phyloP scores from a whole-genome alignment of 805 yeast genomes.

The Saccharomycopsis selenospora region DNA sequence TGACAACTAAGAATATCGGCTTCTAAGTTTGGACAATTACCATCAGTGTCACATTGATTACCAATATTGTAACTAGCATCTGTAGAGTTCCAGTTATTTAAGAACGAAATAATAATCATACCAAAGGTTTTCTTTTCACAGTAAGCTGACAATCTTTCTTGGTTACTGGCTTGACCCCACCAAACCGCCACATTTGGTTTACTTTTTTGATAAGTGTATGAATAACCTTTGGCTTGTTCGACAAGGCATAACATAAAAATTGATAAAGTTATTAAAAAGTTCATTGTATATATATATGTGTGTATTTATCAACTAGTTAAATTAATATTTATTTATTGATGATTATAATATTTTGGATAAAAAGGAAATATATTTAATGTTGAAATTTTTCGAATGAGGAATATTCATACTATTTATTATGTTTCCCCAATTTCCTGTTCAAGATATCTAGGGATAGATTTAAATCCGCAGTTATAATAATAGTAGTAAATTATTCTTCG shows the following conservation, averaged over 20 bases:
- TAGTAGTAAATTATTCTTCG: too few species aligned
- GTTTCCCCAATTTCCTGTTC: too few species aligned
- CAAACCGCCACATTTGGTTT: constrained; percentile 50
- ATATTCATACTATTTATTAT: too few species aligned
- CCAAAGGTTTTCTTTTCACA: constrained; percentile 13
- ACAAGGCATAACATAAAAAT: not conserved
- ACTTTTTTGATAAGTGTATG: not conserved
- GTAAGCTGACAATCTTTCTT: constrained; percentile 41
- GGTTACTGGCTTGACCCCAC: constrained; percentile 67
- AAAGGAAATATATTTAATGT: too few species aligned
- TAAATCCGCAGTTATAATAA: too few species aligned
- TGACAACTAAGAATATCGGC: constrained; percentile 72
- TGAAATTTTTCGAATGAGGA: too few species aligned
- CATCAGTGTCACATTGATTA: constrained; percentile 26
- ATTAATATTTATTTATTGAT: too few species aligned
- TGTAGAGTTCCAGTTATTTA: constrained; percentile 22
- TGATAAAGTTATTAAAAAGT: too few species aligned
- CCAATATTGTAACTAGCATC: constrained; percentile 39
- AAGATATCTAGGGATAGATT: too few species aligned
- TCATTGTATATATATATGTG: too few species aligned
- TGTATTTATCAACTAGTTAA: too few species aligned
- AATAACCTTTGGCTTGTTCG: not conserved
- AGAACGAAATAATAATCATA: constrained; percentile 16
- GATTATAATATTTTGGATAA: too few species aligned
- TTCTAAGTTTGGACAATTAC: constrained; percentile 36